These are phyloP conservation scores for Haplographium delicatum DNA, from an alignment of 495 filamentous ascomycete species.

Conservation along the genomic window DNA sequence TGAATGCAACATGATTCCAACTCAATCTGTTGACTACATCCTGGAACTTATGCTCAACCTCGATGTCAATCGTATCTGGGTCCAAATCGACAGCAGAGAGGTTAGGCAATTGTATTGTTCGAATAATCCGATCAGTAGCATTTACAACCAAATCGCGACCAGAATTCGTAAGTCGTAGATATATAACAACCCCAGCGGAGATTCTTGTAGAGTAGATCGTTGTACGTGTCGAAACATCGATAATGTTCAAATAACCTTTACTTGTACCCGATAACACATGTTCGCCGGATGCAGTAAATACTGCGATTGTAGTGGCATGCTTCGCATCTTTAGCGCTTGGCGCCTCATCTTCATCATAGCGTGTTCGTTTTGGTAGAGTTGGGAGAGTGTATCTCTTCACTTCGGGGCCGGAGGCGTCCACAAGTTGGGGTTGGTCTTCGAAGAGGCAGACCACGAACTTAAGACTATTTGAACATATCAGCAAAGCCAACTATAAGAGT, in stretches of 20 bases:
- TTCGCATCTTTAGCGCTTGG: slow-evolving; percentile 85
- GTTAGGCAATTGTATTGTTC: slow-evolving; percentile 67
- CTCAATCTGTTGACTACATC: slow-evolving; percentile 90
- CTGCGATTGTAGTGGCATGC: slow-evolving; percentile 82
- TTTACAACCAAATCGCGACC: slow-evolving; percentile 86
- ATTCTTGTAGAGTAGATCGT: slow-evolving; percentile 84
- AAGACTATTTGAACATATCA: slow-evolving; percentile 43
- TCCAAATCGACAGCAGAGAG: slow-evolving; percentile 49
- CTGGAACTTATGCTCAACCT: slow-evolving; percentile 96
- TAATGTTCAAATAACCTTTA: slow-evolving; percentile 93
- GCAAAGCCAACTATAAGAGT: not conserved
- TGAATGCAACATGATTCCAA: slow-evolving; percentile 96
- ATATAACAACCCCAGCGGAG: slow-evolving; percentile 82
- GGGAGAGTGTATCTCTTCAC: slow-evolving; percentile 72
- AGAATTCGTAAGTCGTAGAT: slow-evolving; percentile 73
- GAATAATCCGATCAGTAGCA: slow-evolving; percentile 84
- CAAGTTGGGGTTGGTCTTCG: slow-evolving; percentile 84
- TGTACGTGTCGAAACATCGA: slow-evolving; percentile 60
- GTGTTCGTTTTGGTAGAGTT: slow-evolving; percentile 67
- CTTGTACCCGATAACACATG: slow-evolving; percentile 88
- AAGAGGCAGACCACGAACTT: slow-evolving; percentile 85
- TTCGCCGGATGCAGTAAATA: slow-evolving; percentile 78
- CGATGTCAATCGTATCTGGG: slow-evolving; percentile 69
- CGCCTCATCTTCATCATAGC: slow-evolving; percentile 52
- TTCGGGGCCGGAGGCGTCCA: slow-evolving; percentile 62